These are phyloP conservation scores for Colletotrichum endophyticum DNA, from an alignment of 2,329 filamentous ascomycete species.

Conservation along the genomic window DNA sequence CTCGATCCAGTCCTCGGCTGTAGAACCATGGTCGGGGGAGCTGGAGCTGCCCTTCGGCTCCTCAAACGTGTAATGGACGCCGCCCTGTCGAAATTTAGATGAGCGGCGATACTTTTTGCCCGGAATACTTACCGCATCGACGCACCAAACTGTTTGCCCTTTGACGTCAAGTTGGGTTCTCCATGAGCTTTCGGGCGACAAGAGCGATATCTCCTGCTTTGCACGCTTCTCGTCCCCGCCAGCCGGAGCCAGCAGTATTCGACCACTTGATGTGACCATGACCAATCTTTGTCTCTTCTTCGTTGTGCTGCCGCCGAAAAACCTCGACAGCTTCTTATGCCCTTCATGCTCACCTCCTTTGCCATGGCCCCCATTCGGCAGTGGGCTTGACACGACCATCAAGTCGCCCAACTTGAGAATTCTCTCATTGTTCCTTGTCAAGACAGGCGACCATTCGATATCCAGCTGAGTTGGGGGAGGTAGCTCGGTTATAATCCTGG, in stretches of 20 bases:
- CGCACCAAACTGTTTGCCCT: conserved; percentile 84
- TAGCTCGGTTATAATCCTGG: conserved; percentile 89
- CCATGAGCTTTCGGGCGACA: conserved; percentile 78
- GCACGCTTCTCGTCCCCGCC: conserved; percentile 96
- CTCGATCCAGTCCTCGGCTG: conserved; percentile 91
- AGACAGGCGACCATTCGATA: conserved; percentile 96
- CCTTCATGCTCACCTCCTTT: conserved; percentile 71
- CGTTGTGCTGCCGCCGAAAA: conserved; percentile 88
- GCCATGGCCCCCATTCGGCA: conserved; percentile 75
- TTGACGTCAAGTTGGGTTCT: conserved; percentile 84
- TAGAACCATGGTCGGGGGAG: conserved; percentile 64
- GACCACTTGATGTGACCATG: conserved; percentile 90
- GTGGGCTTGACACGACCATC: conserved; percentile 79
- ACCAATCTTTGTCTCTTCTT: conserved; percentile 95
- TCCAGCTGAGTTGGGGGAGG: conserved; percentile 96
- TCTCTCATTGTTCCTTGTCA: conserved; percentile 88
- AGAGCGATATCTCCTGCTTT: conserved; percentile 88
- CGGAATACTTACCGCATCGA: conserved; percentile 79
- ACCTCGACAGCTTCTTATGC: conserved; percentile 89
- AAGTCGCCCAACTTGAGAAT: conserved; percentile 94
- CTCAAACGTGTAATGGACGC: conserved; percentile 92
- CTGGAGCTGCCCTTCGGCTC: conserved; percentile 76
- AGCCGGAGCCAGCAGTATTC: conserved; percentile 87
- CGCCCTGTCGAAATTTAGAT: conserved; percentile 60
- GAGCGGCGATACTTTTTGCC: conserved; percentile 12